Percentiles rank a stretch among this genome's conserved stretches.
phyloP scores from a whole-genome alignment of 2,329 filamentous ascomycete genomes.

The Aurifilum marmelostoma region DNA sequence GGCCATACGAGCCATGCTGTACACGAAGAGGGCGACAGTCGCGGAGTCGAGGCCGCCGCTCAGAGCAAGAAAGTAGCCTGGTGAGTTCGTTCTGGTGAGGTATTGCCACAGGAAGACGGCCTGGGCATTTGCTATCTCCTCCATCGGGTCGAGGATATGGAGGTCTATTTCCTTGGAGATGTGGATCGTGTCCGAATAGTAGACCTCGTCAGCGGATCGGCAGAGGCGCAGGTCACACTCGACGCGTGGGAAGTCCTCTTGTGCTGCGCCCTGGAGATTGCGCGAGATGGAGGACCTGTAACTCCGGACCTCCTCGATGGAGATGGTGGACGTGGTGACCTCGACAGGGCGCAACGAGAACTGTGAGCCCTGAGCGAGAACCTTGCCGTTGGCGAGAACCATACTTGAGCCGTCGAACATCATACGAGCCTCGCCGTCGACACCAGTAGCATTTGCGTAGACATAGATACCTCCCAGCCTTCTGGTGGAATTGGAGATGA shows the following conservation, averaged over 20 bases:
- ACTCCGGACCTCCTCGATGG: conserved; percentile 30
- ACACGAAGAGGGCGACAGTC: conserved; percentile 32
- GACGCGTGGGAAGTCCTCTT: conserved; percentile 31
- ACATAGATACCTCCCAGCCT: conserved; percentile 64
- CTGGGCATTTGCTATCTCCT: conserved; percentile 39
- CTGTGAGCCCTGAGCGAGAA: conserved; percentile 30
- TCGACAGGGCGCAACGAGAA: conserved; percentile 31
- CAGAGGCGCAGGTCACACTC: conserved; percentile 32
- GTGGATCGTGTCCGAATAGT: conserved; percentile 28
- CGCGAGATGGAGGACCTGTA: conserved; percentile 30
- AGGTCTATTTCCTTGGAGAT: conserved; percentile 27
- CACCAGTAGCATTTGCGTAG: conserved; percentile 42
- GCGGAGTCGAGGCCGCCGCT: conserved; percentile 32
- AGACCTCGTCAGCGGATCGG: conserved; percentile 34
- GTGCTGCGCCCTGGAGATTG: conserved; percentile 31
- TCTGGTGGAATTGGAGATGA: conserved; percentile 69
- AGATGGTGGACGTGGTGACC: conserved; percentile 30
- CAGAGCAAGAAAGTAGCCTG: conserved; percentile 30
- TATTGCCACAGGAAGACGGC: conserved; percentile 34
- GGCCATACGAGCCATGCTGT: conserved; percentile 31
- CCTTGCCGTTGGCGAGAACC: conserved; percentile 31
- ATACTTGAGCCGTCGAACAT: conserved; percentile 46
- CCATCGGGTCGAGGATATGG: conserved; percentile 34
- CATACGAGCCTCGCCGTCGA: conserved; percentile 37
- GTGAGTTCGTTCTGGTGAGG: conserved; percentile 29